phyloP scores from a whole-genome alignment of 768 basidiomycete species.

The Tephrocybe sp. region DNA sequence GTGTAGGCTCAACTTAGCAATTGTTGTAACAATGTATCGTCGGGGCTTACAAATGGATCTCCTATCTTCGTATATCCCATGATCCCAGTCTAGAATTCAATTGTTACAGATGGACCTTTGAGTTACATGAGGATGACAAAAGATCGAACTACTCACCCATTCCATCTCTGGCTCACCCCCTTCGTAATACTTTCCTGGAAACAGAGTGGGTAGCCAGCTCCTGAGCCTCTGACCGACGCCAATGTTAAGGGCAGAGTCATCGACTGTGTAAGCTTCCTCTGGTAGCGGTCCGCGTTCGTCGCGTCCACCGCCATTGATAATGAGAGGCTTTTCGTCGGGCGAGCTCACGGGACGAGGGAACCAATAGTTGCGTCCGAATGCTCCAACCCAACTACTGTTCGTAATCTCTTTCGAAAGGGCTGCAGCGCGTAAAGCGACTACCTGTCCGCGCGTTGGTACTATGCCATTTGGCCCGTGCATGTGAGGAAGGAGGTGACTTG shows the following conservation, averaged over 20 bases:
- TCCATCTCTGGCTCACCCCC: slow-evolving; percentile 64
- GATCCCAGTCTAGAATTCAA: slow-evolving; percentile 63
- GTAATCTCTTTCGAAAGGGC: slow-evolving; percentile 39
- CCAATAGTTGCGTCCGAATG: slow-evolving; percentile 72
- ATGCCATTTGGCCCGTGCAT: slow-evolving; percentile 53
- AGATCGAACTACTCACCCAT: slow-evolving; percentile 57
- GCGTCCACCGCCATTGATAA: slow-evolving; percentile 75
- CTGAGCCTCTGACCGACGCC: slow-evolving; percentile 41
- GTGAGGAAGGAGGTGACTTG: slow-evolving; percentile 70
- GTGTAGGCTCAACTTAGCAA: too few species aligned
- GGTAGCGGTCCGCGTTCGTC: slow-evolving; percentile 38
- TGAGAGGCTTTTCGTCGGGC: slow-evolving; percentile 39
- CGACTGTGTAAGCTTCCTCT: slow-evolving; percentile 46
- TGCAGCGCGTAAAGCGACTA: slow-evolving; percentile 40
- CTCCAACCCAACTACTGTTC: slow-evolving; percentile 45
- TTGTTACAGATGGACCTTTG: background rate
- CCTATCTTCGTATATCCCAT: slow-evolving; percentile 67
- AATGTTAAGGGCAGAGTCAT: slow-evolving; percentile 56
- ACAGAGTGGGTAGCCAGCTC: slow-evolving; percentile 57
- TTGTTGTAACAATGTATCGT: too few species aligned
- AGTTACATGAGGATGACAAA: background rate
- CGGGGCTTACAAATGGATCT: slow-evolving; percentile 73
- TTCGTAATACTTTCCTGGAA: slow-evolving; percentile 49
- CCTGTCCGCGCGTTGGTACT: slow-evolving; percentile 72
- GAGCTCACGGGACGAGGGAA: slow-evolving; percentile 61